phyloP scores from a whole-genome alignment of 495 filamentous ascomycete species.

The Cudoniella acicularis region DNA sequence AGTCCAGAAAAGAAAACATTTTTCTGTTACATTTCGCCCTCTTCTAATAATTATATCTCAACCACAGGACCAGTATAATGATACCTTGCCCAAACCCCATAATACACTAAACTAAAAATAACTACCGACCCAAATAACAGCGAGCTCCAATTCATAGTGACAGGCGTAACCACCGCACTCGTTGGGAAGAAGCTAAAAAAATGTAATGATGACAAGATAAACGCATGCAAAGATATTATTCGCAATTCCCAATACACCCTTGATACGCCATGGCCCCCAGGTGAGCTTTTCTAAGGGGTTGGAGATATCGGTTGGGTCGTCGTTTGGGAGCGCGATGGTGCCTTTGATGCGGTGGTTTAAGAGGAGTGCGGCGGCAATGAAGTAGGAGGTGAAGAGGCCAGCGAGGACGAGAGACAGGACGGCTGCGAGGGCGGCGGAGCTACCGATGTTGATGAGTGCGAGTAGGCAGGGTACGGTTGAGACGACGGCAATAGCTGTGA shows the following conservation, averaged over 20 bases:
- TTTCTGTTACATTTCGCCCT: too few relatives aligned
- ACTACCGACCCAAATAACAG: slow-evolving; percentile 39
- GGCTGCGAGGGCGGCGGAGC: slow-evolving; percentile 43
- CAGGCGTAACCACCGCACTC: slow-evolving; percentile 25
- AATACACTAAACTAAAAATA: slow-evolving; percentile 44
- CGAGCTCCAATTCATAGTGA: slow-evolving; percentile 45
- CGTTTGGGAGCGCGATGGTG: slow-evolving; percentile 2
- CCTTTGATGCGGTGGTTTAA: slow-evolving; percentile 33
- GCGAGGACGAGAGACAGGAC: slow-evolving; percentile 42
- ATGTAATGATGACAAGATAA: slow-evolving; percentile 40
- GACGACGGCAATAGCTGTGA: slow-evolving; percentile 35
- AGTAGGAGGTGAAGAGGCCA: slow-evolving; percentile 39
- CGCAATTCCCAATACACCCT: slow-evolving; percentile 37
- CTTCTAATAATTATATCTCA: slow-evolving; percentile 32
- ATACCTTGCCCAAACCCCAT: slow-evolving; percentile 36
- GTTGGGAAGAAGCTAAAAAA: slow-evolving; percentile 47
- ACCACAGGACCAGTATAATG: slow-evolving; percentile 44
- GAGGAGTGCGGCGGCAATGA: slow-evolving; percentile 37
- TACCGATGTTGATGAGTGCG: slow-evolving; percentile 48
- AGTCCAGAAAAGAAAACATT: too few relatives aligned
- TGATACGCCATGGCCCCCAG: slow-evolving; percentile 46
- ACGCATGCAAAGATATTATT: slow-evolving; percentile 41
- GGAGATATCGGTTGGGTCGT: slow-evolving; percentile 6
- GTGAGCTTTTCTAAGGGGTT: slow-evolving; percentile 23
- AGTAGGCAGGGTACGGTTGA: slow-evolving; percentile 36